Evolutionary conservation across 2,329 filamentous ascomycete genomes (phyloP), one percentile per base, ranked within the genome.

Genomic region (Aschersonia sp.): DNA sequence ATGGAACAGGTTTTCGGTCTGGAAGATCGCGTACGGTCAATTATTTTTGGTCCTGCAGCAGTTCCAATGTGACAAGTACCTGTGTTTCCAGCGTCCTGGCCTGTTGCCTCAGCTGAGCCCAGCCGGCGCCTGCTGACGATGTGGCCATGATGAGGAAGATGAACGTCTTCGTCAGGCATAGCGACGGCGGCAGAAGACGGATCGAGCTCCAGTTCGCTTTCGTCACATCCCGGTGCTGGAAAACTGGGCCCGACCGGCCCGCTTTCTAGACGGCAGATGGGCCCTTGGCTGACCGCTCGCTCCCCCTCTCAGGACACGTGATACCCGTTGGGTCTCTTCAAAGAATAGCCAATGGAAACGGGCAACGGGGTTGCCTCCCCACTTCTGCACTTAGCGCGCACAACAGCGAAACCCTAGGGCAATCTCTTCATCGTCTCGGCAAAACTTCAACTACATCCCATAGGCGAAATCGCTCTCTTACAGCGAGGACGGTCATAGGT

Each of bases 101-200:
- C 68, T 97, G 91, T 64, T 96, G 89, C 58, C 92, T 85, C 56
- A 97, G 76, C 70, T 96, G 89, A 60, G 88, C 83, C 92, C 92
- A 98, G 69, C 89, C 83, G 53, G 77, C 73, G 53, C 68, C 79
- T 53, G 76, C 70, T 44, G 71, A 67, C 50, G 71, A 65, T 55
- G 72, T 61, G 53, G 74, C 68, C 76, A 80, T 81, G 53, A 46
- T 60, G 43, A 30, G 5, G 20, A 38, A 30, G n/a, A 45, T 30
- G 10, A 32, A 45, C 12, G 41, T 40, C 46, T 35, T 42, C 9
- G 20, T 42, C 40, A 42, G 20, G 9, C 40, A 38, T 38, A 7
- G 35, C 7, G 35, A 12, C 7, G 7, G 7, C 35, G 7, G 35
- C 35, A 9, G 35, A 12, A 38, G 35, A 12, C 7, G 7, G 35